A percentile compares a stretch with the other conserved stretches of the same genome.
Evolutionary conservation across 306 rosid genomes (phyloP).

Genomic region (barrel medic (Medicago truncatula)): DNA sequence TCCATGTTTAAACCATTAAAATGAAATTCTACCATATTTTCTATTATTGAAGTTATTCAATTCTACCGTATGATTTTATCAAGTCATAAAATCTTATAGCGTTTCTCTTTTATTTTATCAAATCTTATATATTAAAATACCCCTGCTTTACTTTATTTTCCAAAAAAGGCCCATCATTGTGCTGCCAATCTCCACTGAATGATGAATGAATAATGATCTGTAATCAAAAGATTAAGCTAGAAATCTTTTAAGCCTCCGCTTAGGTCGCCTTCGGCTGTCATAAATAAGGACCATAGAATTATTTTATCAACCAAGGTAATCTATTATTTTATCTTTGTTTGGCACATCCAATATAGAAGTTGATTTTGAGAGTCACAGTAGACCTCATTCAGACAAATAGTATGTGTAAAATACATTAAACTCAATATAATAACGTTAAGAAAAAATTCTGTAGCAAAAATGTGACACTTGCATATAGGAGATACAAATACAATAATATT

Average conservation of each 20-base stretch:
- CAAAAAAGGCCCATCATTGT: background rate
- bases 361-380: background rate
- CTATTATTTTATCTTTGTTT: background rate
- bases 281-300: background rate
- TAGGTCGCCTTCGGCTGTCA: constrained; percentile 7
- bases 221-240: background rate
- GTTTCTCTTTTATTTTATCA: background rate
- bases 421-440: background rate
- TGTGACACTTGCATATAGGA: background rate
- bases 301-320: background rate
- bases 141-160: background rate
- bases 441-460: background rate
- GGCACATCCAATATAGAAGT: background rate
- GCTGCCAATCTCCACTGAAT: background rate
- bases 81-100: background rate
- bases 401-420: too few species aligned
- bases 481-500: background rate
- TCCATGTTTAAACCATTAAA: background rate
- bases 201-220: background rate
- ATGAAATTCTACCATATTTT: background rate
- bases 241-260: background rate
- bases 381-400: background rate
- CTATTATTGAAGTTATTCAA: background rate
- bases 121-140: background rate
- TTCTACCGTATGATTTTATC: background rate